Base-by-base conservation (phyloP, 2,329 filamentous ascomycete genomes). In the Exophiala dermatitidis region DNA sequence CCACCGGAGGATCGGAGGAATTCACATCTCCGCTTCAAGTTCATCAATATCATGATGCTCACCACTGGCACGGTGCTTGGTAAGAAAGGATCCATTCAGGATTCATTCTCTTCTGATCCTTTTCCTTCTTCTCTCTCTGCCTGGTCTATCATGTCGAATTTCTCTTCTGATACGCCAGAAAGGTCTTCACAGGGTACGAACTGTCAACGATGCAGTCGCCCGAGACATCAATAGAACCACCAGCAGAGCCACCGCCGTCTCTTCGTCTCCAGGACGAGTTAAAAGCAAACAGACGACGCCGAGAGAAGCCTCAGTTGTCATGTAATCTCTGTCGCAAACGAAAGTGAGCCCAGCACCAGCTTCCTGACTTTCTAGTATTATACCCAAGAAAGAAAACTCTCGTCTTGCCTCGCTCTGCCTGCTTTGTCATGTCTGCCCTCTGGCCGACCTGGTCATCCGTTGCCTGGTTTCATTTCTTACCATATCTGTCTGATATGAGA, bases 401-500 rank as follows among this genome's bases (percentile, higher is more conserved):
- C 36, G 33, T 6, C 33, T 34, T 1, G 2, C 33, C 10, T 6
- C 33, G 6, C 5, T 1, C 2, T 34, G 33, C 33, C 36, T 5
- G 7, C 36, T 9, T 10, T 34, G 6, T 10, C 33, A 34, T 10
- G 33, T 34, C 2, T 10, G 10, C 33, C 33, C 10, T 34, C 33
- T 19, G 19, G 19, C 19, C 19, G 19, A 10, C 33, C 33, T 2
- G 6, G 1, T 2, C 1, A 6, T 6, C 33, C 5, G 2, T 10
- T 28, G 4, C 3, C 12, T 5, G 3, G 38, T 5, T 41, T 41
- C 38, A 5, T 5, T 41, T 41, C 38, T 41, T 41, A 41, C 10
- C 7, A n/a, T 41, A 6, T 41, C 19, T 19, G 19, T 19, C 19
- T 19, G 19, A 19, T 19, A 12, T 63, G 66, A 19, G 64, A 68